Conservation (phyloP, 495 filamentous ascomycete genomes). For the Astrocystis sublimbata region DNA sequence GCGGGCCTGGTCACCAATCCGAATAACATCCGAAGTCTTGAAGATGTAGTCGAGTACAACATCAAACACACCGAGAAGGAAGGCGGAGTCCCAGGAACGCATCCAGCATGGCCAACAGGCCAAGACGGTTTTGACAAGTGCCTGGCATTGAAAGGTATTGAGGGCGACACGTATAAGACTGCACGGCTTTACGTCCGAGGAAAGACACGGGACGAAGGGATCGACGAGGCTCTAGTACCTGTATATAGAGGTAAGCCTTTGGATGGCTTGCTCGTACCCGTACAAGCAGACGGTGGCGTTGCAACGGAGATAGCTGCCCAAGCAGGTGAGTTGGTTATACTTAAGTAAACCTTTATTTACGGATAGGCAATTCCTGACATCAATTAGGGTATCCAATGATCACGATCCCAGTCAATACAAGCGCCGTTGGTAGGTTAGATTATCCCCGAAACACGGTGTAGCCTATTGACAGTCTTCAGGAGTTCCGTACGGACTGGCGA, state of each 20-base stretch:
- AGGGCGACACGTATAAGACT: slow-evolving; percentile 65
- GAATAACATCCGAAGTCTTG: slow-evolving; percentile 56
- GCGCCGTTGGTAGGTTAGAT: slow-evolving; percentile 47
- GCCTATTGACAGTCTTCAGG: not conserved
- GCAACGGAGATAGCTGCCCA: slow-evolving; percentile 56
- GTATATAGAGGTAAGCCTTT: slow-evolving; percentile 51
- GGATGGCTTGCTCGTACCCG: slow-evolving; percentile 62
- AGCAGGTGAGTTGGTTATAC: slow-evolving; percentile 35
- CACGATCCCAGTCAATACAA: slow-evolving; percentile 64
- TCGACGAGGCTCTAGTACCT: slow-evolving; percentile 65
- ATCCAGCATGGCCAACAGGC: slow-evolving; percentile 52
- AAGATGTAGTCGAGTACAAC: slow-evolving; percentile 71
- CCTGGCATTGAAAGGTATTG: slow-evolving; percentile 58
- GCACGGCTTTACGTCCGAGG: slow-evolving; percentile 62
- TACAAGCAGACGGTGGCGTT: slow-evolving; percentile 59
- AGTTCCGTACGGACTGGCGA: slow-evolving; percentile 67
- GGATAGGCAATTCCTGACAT: too few relatives aligned
- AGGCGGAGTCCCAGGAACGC: slow-evolving; percentile 57
- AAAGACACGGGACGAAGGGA: slow-evolving; percentile 58
- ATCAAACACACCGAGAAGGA: slow-evolving; percentile 65
- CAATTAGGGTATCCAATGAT: slow-evolving; percentile 69
- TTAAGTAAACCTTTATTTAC: too few relatives aligned
- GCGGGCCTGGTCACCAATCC: slow-evolving; percentile 62
- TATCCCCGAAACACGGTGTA: not conserved
- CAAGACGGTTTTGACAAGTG: slow-evolving; percentile 69